Percentiles rank a stretch among this genome's conserved stretches.
phyloP scores from a whole-genome alignment of 345 rosid genomes.

The Salix koriyanagi region DNA sequence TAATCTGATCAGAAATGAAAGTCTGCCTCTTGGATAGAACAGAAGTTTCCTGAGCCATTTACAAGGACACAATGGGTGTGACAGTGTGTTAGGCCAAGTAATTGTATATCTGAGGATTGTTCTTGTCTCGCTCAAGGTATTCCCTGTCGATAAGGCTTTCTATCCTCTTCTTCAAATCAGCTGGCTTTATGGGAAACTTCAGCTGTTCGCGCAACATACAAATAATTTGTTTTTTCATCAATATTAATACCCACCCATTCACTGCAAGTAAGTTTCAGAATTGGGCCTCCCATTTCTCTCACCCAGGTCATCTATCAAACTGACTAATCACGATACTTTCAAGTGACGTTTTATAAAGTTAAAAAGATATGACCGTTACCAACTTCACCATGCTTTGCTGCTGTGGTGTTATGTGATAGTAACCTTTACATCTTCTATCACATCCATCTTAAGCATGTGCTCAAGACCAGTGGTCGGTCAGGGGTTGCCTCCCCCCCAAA shows the following conservation, averaged over 20 bases:
- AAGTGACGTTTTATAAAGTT: not conserved
- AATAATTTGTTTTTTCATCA: not conserved
- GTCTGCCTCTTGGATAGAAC: conserved; percentile 3
- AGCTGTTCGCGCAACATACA: conserved; percentile 52
- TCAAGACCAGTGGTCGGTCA: not conserved
- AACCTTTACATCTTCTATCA: no score
- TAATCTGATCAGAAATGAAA: conserved; percentile 16
- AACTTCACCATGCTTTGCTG: no score
- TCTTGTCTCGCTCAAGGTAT: conserved; percentile 97
- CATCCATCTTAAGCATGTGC: not conserved
- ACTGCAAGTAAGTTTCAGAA: not conserved
- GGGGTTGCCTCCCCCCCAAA: no score
- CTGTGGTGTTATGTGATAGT: no score
- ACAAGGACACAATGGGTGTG: not conserved
- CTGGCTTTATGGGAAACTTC: conserved; percentile 92
- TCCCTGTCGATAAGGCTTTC: conserved; percentile 95
- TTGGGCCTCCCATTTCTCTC: not conserved
- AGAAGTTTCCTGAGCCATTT: conserved; percentile 19
- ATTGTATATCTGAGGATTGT: conserved; percentile 93
- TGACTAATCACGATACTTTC: not conserved
- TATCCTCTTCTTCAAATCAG: conserved; percentile 95
- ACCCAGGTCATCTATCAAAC: not conserved
- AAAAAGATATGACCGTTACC: not conserved
- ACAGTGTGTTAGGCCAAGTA: conserved; percentile 57
- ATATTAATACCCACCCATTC: not conserved